phyloP scores from a whole-genome alignment of 805 yeast species.

The Candida michaelii region DNA sequence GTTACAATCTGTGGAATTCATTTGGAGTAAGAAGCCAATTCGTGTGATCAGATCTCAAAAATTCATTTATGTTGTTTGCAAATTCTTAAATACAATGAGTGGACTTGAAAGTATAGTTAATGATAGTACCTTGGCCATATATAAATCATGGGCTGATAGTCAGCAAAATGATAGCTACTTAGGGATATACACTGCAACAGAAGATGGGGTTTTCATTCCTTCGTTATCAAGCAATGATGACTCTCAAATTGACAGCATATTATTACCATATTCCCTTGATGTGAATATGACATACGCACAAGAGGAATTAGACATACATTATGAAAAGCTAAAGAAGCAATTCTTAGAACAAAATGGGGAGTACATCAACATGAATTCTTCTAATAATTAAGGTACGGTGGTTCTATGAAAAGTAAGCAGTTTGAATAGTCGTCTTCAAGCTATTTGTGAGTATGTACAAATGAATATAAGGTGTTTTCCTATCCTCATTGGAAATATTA shows the following conservation, averaged over 20 bases:
- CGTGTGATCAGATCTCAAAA: too few species aligned
- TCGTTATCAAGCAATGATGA: slow-evolving; percentile 5
- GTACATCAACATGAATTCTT: background rate
- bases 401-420: background rate
- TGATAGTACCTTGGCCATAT: slow-evolving; percentile 2
- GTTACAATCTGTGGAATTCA: too few species aligned
- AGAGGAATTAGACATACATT: slow-evolving; percentile 1
- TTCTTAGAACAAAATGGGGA: slow-evolving; percentile 1
- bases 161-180: slow-evolving; percentile 9
- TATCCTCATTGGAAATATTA: background rate
- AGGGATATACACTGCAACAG: slow-evolving; percentile 8
- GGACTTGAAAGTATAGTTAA: slow-evolving; percentile 7
- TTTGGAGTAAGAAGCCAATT: too few species aligned
- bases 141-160: slow-evolving; percentile 6
- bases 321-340: slow-evolving; percentile 2
- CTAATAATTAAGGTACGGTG: background rate
- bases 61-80: too few species aligned
- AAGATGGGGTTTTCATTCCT: slow-evolving; percentile 7
- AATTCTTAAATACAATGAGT: slow-evolving; percentile 3
- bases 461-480: background rate
- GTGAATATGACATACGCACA: slow-evolving; percentile 1
- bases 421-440: background rate
- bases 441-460: background rate
- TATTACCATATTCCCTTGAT: slow-evolving; percentile 2
- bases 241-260: slow-evolving; percentile 5